Conservation (phyloP, 495 filamentous ascomycete species). For the Penicillium crystallinum region DNA sequence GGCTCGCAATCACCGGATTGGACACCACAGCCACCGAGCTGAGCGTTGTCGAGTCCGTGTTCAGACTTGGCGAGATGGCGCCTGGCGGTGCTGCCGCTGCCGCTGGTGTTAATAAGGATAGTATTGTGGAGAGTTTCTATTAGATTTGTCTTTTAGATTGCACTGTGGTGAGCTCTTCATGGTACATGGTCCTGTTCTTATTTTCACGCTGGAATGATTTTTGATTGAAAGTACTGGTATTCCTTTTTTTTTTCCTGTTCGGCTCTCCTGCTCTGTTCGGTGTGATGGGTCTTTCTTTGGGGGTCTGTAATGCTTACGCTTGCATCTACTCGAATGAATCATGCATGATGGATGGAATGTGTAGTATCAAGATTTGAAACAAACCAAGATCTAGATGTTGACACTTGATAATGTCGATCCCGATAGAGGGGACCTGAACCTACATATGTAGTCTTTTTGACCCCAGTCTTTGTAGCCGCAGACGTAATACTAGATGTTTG, state of each 20-base stretch:
- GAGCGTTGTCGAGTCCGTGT: conserved; percentile 92
- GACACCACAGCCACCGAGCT: conserved; percentile 97
- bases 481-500: neutral
- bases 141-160: conserved; percentile 38
- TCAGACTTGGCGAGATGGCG: conserved; percentile 75
- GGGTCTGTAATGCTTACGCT: neutral
- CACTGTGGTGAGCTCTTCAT: neutral
- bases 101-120: conserved; percentile 81
- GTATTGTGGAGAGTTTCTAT: conserved; percentile 98
- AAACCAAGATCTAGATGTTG: conserved; percentile 3
- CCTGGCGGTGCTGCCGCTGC: conserved; percentile 48
- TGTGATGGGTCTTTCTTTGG: conserved; percentile 2
- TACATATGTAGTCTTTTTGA: too few relatives aligned
- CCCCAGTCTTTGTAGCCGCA: neutral
- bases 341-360: conserved; percentile 2
- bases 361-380: neutral
- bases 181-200: conserved; percentile 1
- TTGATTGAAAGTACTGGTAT: conserved; percentile 1
- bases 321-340: conserved; percentile 4
- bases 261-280: neutral
- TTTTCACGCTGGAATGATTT: conserved; percentile 6
- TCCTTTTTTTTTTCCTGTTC: neutral
- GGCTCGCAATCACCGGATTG: conserved; percentile 93
- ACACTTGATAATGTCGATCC: neutral
- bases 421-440: neutral